phyloP scores from a whole-genome alignment of 164 flowering plant genomes.

The Chloranthus sessilifolius region DNA sequence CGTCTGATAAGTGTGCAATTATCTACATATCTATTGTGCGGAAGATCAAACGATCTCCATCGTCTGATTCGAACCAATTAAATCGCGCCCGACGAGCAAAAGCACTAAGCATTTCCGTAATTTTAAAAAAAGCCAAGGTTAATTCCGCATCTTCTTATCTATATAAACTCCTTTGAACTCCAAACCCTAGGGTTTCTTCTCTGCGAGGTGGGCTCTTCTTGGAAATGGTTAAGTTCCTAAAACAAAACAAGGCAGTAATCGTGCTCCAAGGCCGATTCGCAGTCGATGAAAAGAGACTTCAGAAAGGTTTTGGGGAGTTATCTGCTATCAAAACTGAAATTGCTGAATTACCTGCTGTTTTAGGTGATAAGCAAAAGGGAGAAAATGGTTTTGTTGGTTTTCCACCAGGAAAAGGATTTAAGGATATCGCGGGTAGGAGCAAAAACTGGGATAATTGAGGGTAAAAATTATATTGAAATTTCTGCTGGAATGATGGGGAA shows the following conservation, averaged over 20 bases:
- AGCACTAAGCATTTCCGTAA: too few relatives aligned
- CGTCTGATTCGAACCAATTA: too few relatives aligned
- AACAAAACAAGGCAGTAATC: constrained; percentile 45
- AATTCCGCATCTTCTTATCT: too few relatives aligned
- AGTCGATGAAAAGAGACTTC: constrained; percentile 6
- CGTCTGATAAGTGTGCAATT: too few relatives aligned
- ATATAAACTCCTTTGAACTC: too few relatives aligned
- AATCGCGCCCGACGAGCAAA: too few relatives aligned
- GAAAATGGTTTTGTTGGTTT: constrained; percentile 3
- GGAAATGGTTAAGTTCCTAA: constrained; percentile 50
- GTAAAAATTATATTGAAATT: background rate
- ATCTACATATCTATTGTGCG: too few relatives aligned
- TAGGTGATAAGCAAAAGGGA: background rate
- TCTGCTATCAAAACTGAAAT: background rate
- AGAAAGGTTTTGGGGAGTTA: background rate
- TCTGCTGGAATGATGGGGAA: background rate
- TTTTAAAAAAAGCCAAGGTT: too few relatives aligned
- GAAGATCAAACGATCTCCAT: too few relatives aligned
- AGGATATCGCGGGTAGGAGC: background rate
- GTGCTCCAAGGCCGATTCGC: constrained; percentile 48
- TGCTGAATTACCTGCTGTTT: background rate
- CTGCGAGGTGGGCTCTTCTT: background rate
- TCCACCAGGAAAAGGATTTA: background rate
- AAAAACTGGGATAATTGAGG: background rate
- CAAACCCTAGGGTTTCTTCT: too few relatives aligned